Evolutionary conservation across 192 early-diverging fungal genomes (phyloP), one percentile per base, ranked within the genome.

Genomic region (Pecoramyces ruminantium): DNA sequence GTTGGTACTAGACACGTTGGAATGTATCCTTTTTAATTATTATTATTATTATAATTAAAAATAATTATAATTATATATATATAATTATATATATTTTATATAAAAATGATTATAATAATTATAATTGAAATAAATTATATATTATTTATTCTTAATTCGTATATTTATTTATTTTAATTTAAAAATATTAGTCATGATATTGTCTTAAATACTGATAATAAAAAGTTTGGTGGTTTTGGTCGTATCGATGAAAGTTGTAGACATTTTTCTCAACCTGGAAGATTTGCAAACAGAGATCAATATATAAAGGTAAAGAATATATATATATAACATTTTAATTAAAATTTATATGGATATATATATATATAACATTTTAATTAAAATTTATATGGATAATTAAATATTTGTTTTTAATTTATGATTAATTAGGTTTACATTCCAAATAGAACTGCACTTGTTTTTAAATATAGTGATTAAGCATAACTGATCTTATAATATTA

Each of bases 171-270:
- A n/a, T n/a, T n/a, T n/a, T n/a, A n/a, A n/a, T n/a, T n/a, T n/a
- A n/a, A 34, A 34, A 39, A 14, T 14, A 39, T 14, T 39, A 39
- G 38, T 21, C 88, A 96, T 88, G 86, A 82, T 34, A 86, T 96
- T n/a, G 92, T 92, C 18, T 87, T 98, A 30, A 89, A 93, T 85
- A 88, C 95, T 15, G 97, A 98, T 84, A 88, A 89, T 79, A 85
- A 88, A 30, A 82, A 86, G 79, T 97, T 94, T 84, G 87, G 92
- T 51, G 97, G 97, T 12, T 94, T 95, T 82, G 90, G 84, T 30
- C 88, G 97, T 81, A 83, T 98, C 15, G 92, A 94, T 83, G 77
- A 82, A 13, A 85, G 78, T 9, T 85, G 86, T 27, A 82, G 85
- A 79, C 93, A 92, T 87, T 91, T 92, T 78, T 92, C 93, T 25